Evolutionary conservation across 139 green algal species (phyloP).

Genomic region (Chlamydomonas schloesseri): DNA sequence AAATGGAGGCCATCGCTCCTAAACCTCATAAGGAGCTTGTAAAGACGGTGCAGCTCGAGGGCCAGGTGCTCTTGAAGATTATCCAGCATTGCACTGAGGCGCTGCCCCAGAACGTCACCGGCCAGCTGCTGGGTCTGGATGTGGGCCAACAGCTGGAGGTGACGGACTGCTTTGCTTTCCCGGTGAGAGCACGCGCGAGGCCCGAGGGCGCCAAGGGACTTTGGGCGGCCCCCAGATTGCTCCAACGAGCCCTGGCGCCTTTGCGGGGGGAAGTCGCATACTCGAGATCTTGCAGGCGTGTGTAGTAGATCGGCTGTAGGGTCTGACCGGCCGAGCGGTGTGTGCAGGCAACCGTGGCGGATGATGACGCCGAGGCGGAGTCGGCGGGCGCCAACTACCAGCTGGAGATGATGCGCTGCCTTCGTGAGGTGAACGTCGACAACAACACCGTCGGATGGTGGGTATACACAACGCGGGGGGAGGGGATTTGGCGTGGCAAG

Average conservation of each 20-base stretch:
- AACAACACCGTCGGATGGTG: conserved; percentile 99
- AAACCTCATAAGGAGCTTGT: conserved; percentile 56
- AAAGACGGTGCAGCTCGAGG: conserved; percentile 83
- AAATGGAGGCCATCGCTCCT: too few relatives aligned
- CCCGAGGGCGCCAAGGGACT: too few relatives aligned
- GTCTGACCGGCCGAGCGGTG: not conserved
- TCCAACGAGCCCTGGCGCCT: too few relatives aligned
- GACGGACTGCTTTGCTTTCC: conserved; percentile 98
- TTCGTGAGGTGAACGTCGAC: conserved; percentile 98
- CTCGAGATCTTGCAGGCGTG: too few relatives aligned
- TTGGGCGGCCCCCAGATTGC: too few relatives aligned
- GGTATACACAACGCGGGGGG: not conserved
- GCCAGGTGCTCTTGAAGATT: conserved; percentile 93
- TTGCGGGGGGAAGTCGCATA: too few relatives aligned
- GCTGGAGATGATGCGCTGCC: conserved; percentile 98
- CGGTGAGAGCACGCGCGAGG: conserved; percentile 66
- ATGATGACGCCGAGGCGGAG: conserved; percentile 72
- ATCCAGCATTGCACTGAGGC: conserved; percentile 94
- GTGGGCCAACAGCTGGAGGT: conserved; percentile 96
- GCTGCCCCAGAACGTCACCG: conserved; percentile 88
- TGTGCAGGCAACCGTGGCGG: conserved; percentile 39
- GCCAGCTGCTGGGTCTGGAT: conserved; percentile 97
- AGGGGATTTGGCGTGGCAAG: too few relatives aligned
- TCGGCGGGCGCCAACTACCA: conserved; percentile 88
- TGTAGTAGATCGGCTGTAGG: too few relatives aligned